Conservation (phyloP, 306 rosid species). For the Lotus japonicus region DNA sequence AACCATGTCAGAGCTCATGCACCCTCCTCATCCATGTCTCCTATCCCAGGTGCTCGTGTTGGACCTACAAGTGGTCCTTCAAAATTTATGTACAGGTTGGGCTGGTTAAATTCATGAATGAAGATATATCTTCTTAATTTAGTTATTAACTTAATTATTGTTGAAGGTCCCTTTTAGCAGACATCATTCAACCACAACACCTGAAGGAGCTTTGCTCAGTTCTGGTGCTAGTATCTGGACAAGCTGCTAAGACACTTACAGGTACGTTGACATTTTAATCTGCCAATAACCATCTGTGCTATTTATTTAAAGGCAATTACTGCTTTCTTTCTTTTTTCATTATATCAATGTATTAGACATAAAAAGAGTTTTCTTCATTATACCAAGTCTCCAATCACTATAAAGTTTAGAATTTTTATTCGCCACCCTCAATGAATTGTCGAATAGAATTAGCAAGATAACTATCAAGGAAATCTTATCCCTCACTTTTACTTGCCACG, state of each 20-base stretch:
- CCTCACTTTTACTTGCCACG: no score
- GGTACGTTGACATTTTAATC: constrained; percentile 40
- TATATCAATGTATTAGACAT: not conserved
- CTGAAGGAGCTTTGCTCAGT: constrained; percentile 93
- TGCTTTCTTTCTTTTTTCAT: not conserved
- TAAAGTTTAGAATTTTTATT: not conserved
- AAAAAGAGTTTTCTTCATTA: not conserved
- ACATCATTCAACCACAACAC: constrained; percentile 94
- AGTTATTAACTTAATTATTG: constrained; percentile 31
- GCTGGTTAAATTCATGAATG: constrained; percentile 17
- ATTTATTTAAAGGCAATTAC: not conserved
- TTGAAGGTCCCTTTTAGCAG: constrained; percentile 94
- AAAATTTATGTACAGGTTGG: constrained; percentile 85
- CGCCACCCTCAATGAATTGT: no score
- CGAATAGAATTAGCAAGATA: no score
- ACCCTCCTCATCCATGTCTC: constrained; percentile 53
- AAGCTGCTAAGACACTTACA: constrained; percentile 69
- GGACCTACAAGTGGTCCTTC: constrained; percentile 80
- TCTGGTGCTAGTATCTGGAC: constrained; percentile 82
- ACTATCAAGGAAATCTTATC: no score
- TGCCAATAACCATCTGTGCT: not conserved
- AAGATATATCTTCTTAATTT: constrained; percentile 4
- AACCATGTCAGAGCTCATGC: constrained; percentile 51
- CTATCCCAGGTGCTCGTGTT: constrained; percentile 56
- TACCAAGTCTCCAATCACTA: not conserved